Base-by-base conservation (phyloP, 805 yeast species). In the Teunomyces gatunensis region DNA sequence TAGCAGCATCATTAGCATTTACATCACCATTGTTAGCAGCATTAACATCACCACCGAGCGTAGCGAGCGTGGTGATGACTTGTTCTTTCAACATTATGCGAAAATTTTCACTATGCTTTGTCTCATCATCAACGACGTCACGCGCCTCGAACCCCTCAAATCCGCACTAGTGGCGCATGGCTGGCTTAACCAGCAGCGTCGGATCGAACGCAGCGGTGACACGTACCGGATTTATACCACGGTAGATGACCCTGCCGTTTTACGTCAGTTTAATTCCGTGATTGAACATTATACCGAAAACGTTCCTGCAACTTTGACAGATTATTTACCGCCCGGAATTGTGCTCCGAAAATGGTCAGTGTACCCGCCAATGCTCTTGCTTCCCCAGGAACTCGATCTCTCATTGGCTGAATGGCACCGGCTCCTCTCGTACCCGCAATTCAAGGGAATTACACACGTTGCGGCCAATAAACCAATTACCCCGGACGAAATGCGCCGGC, bases 391-490 rank as follows among this genome's bases (percentile, higher is more conserved):
- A 33, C 42, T 39, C 45, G 20, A 28, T 9, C 54, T 50, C 51
- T 9, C 23, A 28, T 5, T 33, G 69, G 49, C 13, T 17, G 11
- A 21, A 48, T 46, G 39, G 46, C 15, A 13, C 47, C 44, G 46
- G 65, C 23, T 43, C 44, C 47, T 36, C 47, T 41, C 18, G 37
- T 23, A 40, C 12, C 34, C 27, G 3, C 42, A 13, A 41, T 55
- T 58, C 33, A 57, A 54, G 5, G 51, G 49, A 6, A 35, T 61
- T 35, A 79, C 89, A 0, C 91, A 87, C 54, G 62, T 87, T 4
- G 96, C 96, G 0, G 63, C 81, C 4, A 88, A 89, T 54, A 78
- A 74, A 49, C 94, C 95, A 0, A 87, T 89, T 11, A 58, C 65
- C 2, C 75, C 73, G 3, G 87, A 85, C 53, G 63, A 67, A 4